Conservation (phyloP, 306 rosid species). For the Rosa chinensis region DNA sequence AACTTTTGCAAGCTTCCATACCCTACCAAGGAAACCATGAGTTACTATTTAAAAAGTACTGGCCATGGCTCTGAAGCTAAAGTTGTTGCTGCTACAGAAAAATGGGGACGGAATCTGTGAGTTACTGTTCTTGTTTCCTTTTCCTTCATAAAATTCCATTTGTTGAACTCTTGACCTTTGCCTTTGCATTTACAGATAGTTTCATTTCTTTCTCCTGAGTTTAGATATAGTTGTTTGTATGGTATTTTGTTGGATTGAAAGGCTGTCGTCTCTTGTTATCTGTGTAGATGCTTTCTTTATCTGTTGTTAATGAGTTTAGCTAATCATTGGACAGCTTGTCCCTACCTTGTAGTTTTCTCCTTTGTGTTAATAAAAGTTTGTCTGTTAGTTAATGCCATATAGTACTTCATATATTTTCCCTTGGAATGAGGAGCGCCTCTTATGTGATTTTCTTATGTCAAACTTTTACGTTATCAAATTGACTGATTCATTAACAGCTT, state of each 20-base stretch:
- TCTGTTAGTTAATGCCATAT: neutral
- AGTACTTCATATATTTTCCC: neutral
- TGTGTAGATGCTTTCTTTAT: neutral
- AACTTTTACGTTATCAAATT: neutral
- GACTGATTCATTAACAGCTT: neutral
- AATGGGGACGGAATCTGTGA: slow-evolving; percentile 96
- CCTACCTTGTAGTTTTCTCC: neutral
- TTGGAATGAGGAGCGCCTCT: neutral
- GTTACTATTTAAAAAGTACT: slow-evolving; percentile 72
- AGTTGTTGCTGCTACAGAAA: slow-evolving; percentile 72
- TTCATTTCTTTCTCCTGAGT: neutral
- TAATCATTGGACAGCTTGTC: neutral
- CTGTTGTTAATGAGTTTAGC: neutral
- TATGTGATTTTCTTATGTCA: neutral
- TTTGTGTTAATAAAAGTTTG: neutral
- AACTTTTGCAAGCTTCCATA: slow-evolving; percentile 84
- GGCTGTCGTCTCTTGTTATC: neutral
- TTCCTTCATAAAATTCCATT: slow-evolving; percentile 12
- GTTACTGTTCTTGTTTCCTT: slow-evolving; percentile 38
- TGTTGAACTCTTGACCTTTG: slow-evolving; percentile 17
- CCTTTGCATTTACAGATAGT: neutral
- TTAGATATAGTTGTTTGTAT: neutral
- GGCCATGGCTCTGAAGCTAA: slow-evolving; percentile 95
- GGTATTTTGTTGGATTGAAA: neutral
- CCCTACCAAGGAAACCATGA: slow-evolving; percentile 86